phyloP scores from a whole-genome alignment of 176 grass and related monocot genomes.

The Aegilops umbellulata region DNA sequence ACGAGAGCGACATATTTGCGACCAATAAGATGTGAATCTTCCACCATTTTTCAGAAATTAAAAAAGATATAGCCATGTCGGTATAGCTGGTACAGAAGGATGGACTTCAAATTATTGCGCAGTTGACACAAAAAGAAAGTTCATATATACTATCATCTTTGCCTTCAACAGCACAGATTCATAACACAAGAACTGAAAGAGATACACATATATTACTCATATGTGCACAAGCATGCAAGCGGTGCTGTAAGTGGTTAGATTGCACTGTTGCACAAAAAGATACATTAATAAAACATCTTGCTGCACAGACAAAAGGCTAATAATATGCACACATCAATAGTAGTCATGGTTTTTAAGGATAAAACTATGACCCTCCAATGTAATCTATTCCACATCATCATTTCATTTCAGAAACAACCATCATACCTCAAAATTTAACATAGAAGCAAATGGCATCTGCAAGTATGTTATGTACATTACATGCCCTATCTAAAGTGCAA shows the following conservation, averaged over 20 bases:
- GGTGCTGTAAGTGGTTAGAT: conserved; percentile 13
- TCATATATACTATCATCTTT: background rate
- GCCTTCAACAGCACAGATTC: conserved; percentile 12
- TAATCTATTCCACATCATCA: background rate
- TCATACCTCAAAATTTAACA: conserved; percentile 13
- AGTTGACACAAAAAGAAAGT: background rate
- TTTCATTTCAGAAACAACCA: conserved; percentile 13
- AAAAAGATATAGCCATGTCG: background rate
- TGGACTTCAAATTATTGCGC: conserved; percentile 4
- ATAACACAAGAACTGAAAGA: conserved; percentile 24
- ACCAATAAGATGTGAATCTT: conserved; percentile 7
- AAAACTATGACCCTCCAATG: conserved; percentile 4
- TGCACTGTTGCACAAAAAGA: background rate
- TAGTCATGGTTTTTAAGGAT: background rate
- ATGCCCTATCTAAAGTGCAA: conserved; percentile 3
- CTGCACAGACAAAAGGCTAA: background rate
- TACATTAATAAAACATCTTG: background rate
- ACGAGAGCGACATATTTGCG: background rate
- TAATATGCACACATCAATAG: background rate
- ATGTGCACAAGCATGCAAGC: conserved; percentile 22
- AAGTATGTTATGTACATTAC: background rate
- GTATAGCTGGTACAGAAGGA: conserved; percentile 1
- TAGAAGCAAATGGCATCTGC: background rate
- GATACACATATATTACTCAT: background rate
- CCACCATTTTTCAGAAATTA: background rate